phyloP scores from a whole-genome alignment of 495 filamentous ascomycete species.

The Annulohypoxylon bovei region DNA sequence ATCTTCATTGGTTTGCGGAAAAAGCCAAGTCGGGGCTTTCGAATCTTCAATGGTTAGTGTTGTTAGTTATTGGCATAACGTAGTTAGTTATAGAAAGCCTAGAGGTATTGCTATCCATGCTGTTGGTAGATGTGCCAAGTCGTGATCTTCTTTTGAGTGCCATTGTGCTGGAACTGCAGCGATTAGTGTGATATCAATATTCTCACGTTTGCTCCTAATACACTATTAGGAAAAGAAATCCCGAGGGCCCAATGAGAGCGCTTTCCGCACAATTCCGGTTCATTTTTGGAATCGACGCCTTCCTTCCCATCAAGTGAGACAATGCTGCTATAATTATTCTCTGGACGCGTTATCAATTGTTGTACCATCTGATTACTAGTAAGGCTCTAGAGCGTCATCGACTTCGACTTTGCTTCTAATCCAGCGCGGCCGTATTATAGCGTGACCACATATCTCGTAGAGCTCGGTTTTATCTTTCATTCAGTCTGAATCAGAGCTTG shows the following conservation, averaged over 20 bases:
- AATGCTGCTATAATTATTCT: constrained; percentile 16
- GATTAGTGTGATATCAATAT: background rate
- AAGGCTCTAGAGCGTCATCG: background rate
- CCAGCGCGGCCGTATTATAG: background rate
- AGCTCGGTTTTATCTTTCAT: constrained; percentile 1
- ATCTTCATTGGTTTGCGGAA: constrained; percentile 5
- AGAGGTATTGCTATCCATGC: background rate
- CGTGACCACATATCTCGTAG: background rate
- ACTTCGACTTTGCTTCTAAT: constrained; percentile 8
- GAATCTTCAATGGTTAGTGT: background rate
- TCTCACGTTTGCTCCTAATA: constrained; percentile 4
- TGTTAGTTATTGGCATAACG: background rate
- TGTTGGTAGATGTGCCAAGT: background rate
- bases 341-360: background rate
- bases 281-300: constrained; percentile 9
- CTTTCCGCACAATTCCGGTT: background rate
- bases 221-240: constrained; percentile 17
- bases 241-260: background rate
- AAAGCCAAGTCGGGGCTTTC: background rate
- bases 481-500: background rate
- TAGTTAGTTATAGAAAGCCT: background rate
- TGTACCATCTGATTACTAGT: background rate
- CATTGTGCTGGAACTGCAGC: constrained; percentile 7
- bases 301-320: constrained; percentile 7
- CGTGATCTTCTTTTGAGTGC: constrained; percentile 9